A percentile compares a stretch with the other conserved stretches of the same genome.
These are phyloP conservation scores for Takashimella tepidaria DNA, from an alignment of 1,284 basidiomycete genomes.

Conservation along the genomic window DNA sequence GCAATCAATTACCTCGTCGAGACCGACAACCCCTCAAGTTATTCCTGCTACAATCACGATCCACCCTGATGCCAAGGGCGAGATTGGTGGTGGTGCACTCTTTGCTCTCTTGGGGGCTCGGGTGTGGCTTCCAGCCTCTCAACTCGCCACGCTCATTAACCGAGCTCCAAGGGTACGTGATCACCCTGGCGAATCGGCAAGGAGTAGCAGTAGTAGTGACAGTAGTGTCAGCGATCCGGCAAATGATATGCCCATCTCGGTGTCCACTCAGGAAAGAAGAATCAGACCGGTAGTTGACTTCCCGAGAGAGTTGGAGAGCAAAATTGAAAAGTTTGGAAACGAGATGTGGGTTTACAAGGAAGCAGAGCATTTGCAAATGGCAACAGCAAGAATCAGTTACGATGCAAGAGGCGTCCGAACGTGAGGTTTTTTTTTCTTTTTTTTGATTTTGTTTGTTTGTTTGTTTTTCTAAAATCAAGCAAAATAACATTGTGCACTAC, in stretches of 20 bases:
- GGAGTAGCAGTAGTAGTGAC: neutral
- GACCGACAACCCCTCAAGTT: neutral
- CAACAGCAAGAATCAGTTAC: slow-evolving; percentile 31
- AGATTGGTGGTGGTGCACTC: slow-evolving; percentile 37
- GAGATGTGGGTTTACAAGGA: slow-evolving; percentile 39
- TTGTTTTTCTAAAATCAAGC: neutral
- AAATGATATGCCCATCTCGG: neutral
- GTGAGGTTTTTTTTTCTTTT: slow-evolving; percentile 19
- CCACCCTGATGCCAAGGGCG: neutral
- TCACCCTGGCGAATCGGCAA: neutral
- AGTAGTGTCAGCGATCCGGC: neutral
- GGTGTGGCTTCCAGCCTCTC: slow-evolving; percentile 24
- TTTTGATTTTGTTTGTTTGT: neutral
- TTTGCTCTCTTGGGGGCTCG: slow-evolving; percentile 37
- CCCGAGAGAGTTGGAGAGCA: slow-evolving; percentile 16
- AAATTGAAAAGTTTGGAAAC: slow-evolving; percentile 21
- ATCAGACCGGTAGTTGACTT: slow-evolving; percentile 15
- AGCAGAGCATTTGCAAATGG: slow-evolving; percentile 16
- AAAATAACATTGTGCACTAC: neutral
- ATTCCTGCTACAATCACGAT: slow-evolving; percentile 14
- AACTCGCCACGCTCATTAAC: slow-evolving; percentile 6
- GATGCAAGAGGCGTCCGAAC: slow-evolving; percentile 24
- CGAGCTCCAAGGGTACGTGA: neutral
- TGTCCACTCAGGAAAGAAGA: neutral
- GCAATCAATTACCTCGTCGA: no score